Evolutionary conservation across 768 basidiomycete genomes (phyloP).

Genomic region (Sarcomyxa edulis): DNA sequence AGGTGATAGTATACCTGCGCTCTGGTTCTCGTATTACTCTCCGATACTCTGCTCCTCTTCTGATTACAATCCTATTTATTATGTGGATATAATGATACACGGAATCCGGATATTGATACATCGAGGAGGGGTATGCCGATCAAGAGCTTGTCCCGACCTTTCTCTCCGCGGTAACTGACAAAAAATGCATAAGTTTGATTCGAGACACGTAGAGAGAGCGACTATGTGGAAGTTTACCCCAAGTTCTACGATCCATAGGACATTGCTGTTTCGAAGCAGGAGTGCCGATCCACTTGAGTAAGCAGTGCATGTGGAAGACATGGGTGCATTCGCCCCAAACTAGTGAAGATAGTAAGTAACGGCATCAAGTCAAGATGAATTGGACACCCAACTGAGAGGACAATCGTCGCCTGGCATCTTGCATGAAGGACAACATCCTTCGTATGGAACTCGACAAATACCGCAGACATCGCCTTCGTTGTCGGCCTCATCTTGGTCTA

Average conservation of each 20-base stretch:
- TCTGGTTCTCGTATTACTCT: too few relatives aligned
- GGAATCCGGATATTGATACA: too few relatives aligned
- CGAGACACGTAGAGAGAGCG: too few relatives aligned
- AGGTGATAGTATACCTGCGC: too few relatives aligned
- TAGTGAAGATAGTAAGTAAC: constrained; percentile 21
- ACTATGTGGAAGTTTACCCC: too few relatives aligned
- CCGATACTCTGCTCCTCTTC: too few relatives aligned
- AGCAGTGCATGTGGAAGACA: constrained; percentile 98
- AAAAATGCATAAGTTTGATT: too few relatives aligned
- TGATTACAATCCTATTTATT: too few relatives aligned
- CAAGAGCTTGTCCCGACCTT: too few relatives aligned
- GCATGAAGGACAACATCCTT: constrained; percentile 93
- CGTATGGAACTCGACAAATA: constrained; percentile 88
- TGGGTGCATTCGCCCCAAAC: constrained; percentile 99
- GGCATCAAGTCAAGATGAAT: constrained; percentile 1
- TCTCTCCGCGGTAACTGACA: too few relatives aligned
- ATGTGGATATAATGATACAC: too few relatives aligned
- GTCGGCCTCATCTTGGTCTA: constrained; percentile 32
- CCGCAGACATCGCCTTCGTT: constrained; percentile 67
- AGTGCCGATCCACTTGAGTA: constrained; percentile 94
- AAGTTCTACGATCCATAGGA: constrained; percentile 94
- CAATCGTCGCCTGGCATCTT: constrained; percentile 97
- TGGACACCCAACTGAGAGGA: constrained; percentile 64
- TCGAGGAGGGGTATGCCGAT: too few relatives aligned
- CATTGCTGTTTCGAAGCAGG: constrained; percentile 89